These are phyloP conservation scores for Apiospora saccharicola DNA, from an alignment of 2,329 filamentous ascomycete species.

Conservation along the genomic window DNA sequence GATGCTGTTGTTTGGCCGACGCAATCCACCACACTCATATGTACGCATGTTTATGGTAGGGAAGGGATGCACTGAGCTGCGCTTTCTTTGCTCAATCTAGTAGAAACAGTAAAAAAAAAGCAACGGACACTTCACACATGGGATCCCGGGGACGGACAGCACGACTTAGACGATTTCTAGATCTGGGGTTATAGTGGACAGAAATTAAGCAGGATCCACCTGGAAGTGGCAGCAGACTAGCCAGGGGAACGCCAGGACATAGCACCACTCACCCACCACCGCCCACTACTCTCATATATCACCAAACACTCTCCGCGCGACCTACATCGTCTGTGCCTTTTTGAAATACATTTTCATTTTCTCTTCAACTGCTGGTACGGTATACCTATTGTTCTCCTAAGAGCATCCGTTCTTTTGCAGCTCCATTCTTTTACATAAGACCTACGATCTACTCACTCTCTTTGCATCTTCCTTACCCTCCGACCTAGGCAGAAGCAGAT, in stretches of 20 bases:
- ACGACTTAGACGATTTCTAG: constrained; percentile 6
- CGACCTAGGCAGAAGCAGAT: background rate
- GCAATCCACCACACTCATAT: background rate
- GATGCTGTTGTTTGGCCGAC: background rate
- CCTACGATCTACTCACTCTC: background rate
- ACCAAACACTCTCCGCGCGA: constrained; percentile 11
- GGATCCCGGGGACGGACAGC: constrained; percentile 2
- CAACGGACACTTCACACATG: background rate
- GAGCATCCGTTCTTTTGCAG: constrained; percentile 2
- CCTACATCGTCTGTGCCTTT: constrained; percentile 14
- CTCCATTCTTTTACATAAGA: constrained; percentile 13
- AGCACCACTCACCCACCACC: constrained; percentile 9
- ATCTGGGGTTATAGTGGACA: constrained; percentile 17
- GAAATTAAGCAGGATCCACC: constrained; percentile 6
- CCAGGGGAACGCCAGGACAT: background rate
- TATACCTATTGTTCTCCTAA: background rate
- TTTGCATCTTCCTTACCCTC: background rate
- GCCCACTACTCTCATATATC: constrained; percentile 3
- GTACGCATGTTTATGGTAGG: background rate
- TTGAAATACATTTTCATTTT: no score
- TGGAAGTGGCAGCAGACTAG: background rate
- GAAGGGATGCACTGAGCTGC: background rate
- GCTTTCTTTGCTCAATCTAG: constrained; percentile 4
- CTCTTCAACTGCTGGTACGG: constrained; percentile 2
- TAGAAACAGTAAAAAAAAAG: background rate